Base-by-base conservation (phyloP, 345 rosid species). In the Rhodamnia argentea region DNA sequence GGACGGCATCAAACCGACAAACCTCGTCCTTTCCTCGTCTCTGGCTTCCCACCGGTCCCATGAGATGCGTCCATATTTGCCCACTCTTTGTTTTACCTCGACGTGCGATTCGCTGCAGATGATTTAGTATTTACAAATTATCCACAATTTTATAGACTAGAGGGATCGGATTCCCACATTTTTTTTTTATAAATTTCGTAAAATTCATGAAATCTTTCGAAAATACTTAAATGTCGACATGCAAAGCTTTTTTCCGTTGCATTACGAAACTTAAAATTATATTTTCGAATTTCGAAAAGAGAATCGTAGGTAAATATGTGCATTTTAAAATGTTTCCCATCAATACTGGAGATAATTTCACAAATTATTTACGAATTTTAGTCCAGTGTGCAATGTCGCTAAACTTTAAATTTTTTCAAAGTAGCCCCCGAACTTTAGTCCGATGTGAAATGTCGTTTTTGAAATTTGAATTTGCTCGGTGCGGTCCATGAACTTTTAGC, bases 391-490 rank as follows among this genome's bases (percentile, higher is more conserved):
- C 0, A 59, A 12, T 59, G 13, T n/a, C 16, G 13, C 16, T n/a
- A n/a, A 59, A 59, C 32, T 59, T 59, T 59, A 13, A 1, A 47
- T 47, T 47, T 47, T 2, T 59, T 53, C 22, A 15, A 27, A 13
- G 0, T 27, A 0, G 10, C 14, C 5, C 2, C 0, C 27, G 14
- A 1, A 60, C 0, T 27, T 60, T 60, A 14, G 14, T 9, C 2
- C 2, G 15, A 60, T 0, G 7, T 27, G 5, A 2, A 6, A 0
- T 60, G 1, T 27, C 2, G 0, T 27, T 0, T 2, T 7, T 60
- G 14, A 60, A 14, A 0, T 60, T 60, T 14, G 27, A 27, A 60
- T 27, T 60, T 27, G 0, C 29, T 60, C 5, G 3, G 27, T 58
- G 6, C 13, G 0, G 0, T 6, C 6, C 2, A 3, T 27, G 10